phyloP scores from a whole-genome alignment of 768 basidiomycete species.

The Leccinum boreale region DNA sequence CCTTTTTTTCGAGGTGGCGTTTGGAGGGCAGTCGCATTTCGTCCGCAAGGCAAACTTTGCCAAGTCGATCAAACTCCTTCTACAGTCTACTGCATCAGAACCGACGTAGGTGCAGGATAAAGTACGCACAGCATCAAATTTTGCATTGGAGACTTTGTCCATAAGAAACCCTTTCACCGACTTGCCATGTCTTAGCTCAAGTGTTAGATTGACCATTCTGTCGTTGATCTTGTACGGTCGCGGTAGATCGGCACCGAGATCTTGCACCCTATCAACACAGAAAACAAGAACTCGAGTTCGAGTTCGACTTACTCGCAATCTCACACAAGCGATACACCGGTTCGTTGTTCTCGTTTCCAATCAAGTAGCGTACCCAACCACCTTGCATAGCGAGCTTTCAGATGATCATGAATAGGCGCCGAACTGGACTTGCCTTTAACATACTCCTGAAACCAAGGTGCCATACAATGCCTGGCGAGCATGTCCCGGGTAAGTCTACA shows the following conservation, averaged over 20 bases:
- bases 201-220: slow-evolving; percentile 55
- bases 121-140: slow-evolving; percentile 56
- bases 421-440: slow-evolving; percentile 55
- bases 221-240: slow-evolving; percentile 76
- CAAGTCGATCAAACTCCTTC: slow-evolving; percentile 72
- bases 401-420: background rate
- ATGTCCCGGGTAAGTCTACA: slow-evolving; percentile 65
- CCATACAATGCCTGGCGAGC: slow-evolving; percentile 66
- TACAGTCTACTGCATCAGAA: slow-evolving; percentile 29
- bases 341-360: slow-evolving; percentile 57
- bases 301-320: slow-evolving; percentile 59
- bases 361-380: slow-evolving; percentile 81
- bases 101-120: background rate
- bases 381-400: slow-evolving; percentile 40
- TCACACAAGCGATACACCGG: slow-evolving; percentile 82
- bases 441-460: slow-evolving; percentile 86
- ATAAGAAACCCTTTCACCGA: slow-evolving; percentile 61
- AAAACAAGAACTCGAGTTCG: background rate
- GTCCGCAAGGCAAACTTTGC: slow-evolving; percentile 42
- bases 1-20: slow-evolving; percentile 63
- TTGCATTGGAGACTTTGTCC: slow-evolving; percentile 82
- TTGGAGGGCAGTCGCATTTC: slow-evolving; percentile 66
- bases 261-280: slow-evolving; percentile 33
- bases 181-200: slow-evolving; percentile 78
- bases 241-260: slow-evolving; percentile 46